phyloP scores from a whole-genome alignment of 352 stramenopile genomes.

The Phytophthora citrophthora region DNA sequence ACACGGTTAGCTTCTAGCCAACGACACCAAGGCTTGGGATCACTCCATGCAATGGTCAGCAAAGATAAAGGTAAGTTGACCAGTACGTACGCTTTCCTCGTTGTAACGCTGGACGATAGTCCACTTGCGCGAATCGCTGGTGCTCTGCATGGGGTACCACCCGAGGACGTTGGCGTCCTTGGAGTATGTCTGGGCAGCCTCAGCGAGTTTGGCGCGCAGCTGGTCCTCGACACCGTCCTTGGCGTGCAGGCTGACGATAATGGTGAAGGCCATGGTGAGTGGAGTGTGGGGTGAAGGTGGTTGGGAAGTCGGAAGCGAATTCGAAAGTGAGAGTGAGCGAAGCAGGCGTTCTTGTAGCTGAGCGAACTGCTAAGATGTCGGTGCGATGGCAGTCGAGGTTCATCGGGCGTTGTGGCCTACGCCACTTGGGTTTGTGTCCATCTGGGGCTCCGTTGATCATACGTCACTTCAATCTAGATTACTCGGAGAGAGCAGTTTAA shows the following conservation, averaged over 20 bases:
- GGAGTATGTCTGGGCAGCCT: slow-evolving; percentile 19
- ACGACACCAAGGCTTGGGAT: background rate
- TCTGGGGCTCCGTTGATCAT: background rate
- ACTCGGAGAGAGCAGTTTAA: background rate
- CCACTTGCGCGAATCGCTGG: slow-evolving; percentile 30
- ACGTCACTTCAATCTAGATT: slow-evolving; percentile 20
- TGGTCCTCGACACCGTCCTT: slow-evolving; percentile 32
- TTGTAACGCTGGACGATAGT: slow-evolving; percentile 32
- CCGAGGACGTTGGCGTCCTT: slow-evolving; percentile 23
- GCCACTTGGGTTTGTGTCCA: background rate
- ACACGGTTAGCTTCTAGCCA: slow-evolving; percentile 3
- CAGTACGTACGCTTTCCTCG: slow-evolving; percentile 24
- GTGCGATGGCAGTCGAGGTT: background rate
- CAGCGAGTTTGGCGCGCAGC: slow-evolving; percentile 19
- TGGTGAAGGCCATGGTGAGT: slow-evolving; percentile 25
- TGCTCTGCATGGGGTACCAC: slow-evolving; percentile 19
- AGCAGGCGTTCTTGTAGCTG: background rate
- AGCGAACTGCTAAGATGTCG: background rate
- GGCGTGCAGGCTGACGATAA: slow-evolving; percentile 26
- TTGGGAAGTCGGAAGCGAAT: slow-evolving; percentile 20
- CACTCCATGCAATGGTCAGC: background rate
- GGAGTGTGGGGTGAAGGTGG: background rate
- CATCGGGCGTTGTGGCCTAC: background rate
- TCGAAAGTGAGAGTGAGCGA: slow-evolving; percentile 26
- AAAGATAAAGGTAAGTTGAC: background rate